Percentiles rank a stretch among this genome's conserved stretches.
phyloP scores from a whole-genome alignment of 2,329 filamentous ascomycete species.

The Pseudocercospora fuligena region DNA sequence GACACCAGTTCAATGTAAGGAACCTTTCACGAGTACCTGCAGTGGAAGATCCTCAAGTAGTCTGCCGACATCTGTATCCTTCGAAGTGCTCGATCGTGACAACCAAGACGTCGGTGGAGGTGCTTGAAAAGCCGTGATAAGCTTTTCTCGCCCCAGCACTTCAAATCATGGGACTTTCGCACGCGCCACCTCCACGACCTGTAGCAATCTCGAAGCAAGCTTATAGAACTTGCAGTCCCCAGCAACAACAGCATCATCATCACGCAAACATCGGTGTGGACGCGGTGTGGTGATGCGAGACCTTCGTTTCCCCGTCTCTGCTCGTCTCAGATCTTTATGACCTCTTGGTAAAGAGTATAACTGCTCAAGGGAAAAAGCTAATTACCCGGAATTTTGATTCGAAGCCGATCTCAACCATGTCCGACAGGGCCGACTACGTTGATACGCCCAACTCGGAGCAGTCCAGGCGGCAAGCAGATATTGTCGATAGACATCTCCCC shows the following conservation, averaged over 20 bases:
- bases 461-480: conserved; percentile 36
- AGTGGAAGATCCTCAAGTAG: background rate
- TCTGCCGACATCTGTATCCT: background rate
- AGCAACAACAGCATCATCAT: conserved; percentile 3
- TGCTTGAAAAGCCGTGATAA: background rate
- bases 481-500: conserved; percentile 42
- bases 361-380: background rate
- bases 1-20: too few species aligned
- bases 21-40: too few species aligned
- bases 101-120: background rate
- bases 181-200: background rate
- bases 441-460: conserved; percentile 30
- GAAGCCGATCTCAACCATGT: conserved; percentile 16
- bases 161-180: background rate
- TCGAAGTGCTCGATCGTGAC: background rate
- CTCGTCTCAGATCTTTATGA: conserved; percentile 19
- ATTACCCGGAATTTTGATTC: background rate
- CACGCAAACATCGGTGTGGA: conserved; percentile 2
- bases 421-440: conserved; percentile 21
- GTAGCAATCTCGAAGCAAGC: conserved; percentile 1
- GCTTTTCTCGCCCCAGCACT: background rate
- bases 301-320: conserved; percentile 12
- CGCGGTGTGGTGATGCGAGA: conserved; percentile 9
- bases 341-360: background rate
- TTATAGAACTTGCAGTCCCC: background rate